Conservation (phyloP, 2,329 filamentous ascomycete genomes). For the Microdochium bolleyi region DNA sequence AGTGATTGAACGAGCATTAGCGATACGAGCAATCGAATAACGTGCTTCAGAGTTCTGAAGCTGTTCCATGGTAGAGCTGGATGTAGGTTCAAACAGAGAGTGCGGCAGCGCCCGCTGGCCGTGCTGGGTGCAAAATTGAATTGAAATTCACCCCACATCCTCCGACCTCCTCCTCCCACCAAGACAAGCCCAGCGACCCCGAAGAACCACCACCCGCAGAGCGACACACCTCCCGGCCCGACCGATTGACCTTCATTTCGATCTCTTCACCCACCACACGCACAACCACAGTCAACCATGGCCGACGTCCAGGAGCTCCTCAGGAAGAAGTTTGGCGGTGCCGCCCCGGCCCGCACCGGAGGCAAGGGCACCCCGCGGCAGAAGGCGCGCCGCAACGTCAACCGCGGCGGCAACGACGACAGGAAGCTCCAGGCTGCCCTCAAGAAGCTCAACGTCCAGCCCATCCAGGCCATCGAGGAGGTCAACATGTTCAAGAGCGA, state of each 20-base stretch:
- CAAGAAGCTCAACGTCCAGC: conserved; percentile 99
- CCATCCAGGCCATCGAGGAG: conserved; percentile 98
- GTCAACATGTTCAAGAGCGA: conserved; percentile 99
- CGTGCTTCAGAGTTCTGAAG: too few species aligned
- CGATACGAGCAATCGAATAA: too few species aligned
- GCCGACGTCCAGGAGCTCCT: conserved; percentile 36
- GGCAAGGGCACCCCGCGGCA: conserved; percentile 97
- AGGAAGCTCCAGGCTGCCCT: conserved; percentile 97
- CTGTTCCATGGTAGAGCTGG: too few species aligned
- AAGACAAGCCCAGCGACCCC: too few species aligned
- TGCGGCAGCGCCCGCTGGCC: too few species aligned
- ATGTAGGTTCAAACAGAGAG: too few species aligned
- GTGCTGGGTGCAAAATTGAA: not conserved
- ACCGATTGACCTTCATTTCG: not conserved
- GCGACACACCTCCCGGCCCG: not conserved
- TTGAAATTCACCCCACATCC: not conserved
- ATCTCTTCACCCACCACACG: not conserved
- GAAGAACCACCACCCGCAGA: not conserved
- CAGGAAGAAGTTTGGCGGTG: conserved; percentile 25
- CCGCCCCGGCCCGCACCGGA: conserved; percentile 25
- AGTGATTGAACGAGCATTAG: too few species aligned
- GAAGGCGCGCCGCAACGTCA: conserved; percentile 97
- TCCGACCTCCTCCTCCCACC: not conserved
- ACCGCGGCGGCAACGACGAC: conserved; percentile 89
- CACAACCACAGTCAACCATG: conserved; percentile 15